Percentiles rank a stretch among this genome's conserved stretches.
Evolutionary conservation across 1,284 basidiomycete genomes (phyloP).

Genomic region (Athelia sp.): DNA sequence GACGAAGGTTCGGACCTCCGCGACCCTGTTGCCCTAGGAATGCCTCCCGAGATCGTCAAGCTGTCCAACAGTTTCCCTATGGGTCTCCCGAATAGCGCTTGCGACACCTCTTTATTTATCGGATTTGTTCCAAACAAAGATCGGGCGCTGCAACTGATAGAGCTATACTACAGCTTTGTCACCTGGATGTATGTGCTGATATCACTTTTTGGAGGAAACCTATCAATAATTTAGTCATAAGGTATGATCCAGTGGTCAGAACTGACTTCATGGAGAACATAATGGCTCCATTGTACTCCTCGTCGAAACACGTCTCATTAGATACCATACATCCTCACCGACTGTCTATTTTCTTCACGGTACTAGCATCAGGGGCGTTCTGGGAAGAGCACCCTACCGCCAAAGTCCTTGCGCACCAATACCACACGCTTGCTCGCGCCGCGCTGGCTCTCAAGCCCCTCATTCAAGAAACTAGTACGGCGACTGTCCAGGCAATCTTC

Average conservation of each 20-base stretch:
- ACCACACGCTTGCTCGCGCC: conserved; percentile 39
- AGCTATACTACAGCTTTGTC: conserved; percentile 36
- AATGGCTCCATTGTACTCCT: conserved; percentile 37
- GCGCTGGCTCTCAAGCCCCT: conserved; percentile 41
- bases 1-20: conserved; percentile 3
- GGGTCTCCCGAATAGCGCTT: conserved; percentile 33
- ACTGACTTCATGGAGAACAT: conserved; percentile 33
- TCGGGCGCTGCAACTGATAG: conserved; percentile 31
- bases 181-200: conserved; percentile 51
- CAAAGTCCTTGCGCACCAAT: conserved; percentile 29
- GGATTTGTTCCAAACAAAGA: conserved; percentile 35
- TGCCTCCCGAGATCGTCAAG: conserved; percentile 37
- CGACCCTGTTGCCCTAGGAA: conserved; percentile 22
- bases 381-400: conserved; percentile 31
- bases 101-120: conserved; percentile 32
- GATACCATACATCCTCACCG: conserved; percentile 35
- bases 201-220: too few relatives aligned
- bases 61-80: conserved; percentile 46
- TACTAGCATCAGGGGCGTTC: conserved; percentile 38
- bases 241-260: conserved; percentile 36
- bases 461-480: conserved; percentile 36
- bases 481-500: conserved; percentile 45
- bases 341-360: conserved; percentile 44
- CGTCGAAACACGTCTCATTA: conserved; percentile 15
- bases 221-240: too few relatives aligned